Evolutionary conservation across 352 stramenopile genomes (phyloP), one percentile per base, ranked within the genome.

Genomic region (Pythium pyrilobum): DNA sequence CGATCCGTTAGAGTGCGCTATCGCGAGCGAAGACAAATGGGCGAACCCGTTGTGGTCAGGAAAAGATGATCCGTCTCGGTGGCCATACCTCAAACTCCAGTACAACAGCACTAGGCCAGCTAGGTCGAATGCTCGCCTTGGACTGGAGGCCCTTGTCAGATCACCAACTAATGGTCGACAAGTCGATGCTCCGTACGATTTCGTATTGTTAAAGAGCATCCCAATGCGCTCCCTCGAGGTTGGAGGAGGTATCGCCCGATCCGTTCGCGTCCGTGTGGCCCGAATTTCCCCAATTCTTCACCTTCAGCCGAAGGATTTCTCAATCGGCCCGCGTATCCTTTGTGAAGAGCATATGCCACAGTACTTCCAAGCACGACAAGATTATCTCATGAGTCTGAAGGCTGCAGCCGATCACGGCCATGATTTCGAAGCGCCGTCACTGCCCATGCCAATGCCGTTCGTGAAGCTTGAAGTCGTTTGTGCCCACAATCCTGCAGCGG

Each of bases 31-130:
- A 15, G 23, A 57, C 11, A 3, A 34, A 2, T 87, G 72, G 74
- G 65, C 62, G 24, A 78, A 84, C 28, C 68, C 66, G 4, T 67
- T 88, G 18, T 42, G 9, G 10, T 31, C 77, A n/a, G 65, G 62
- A 33, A 77, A 69, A 48, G 71, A 87, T 7, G 66, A 89, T 36
- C 16, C 71, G 9, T 64, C 61, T 1, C 65, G 69, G 39, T 87
- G 67, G 71, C 74, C 76, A 7, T 88, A 87, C 39, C 36, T 89
- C 18, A 63, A 78, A 34, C 62, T 91, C 37, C 69, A 81, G 12
- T 71, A 69, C 52, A 91, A 91, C 44, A 91, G 81, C 55, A 87
- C 81, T 9, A 69, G 81, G 21, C 67, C 71, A 29, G 81, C 74
- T 25, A 20, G 50, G 24, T 77, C 71, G 21, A 63, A 66, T 11